These are phyloP conservation scores for Neurospora cerealis DNA, from an alignment of 495 filamentous ascomycete genomes.

Conservation along the genomic window DNA sequence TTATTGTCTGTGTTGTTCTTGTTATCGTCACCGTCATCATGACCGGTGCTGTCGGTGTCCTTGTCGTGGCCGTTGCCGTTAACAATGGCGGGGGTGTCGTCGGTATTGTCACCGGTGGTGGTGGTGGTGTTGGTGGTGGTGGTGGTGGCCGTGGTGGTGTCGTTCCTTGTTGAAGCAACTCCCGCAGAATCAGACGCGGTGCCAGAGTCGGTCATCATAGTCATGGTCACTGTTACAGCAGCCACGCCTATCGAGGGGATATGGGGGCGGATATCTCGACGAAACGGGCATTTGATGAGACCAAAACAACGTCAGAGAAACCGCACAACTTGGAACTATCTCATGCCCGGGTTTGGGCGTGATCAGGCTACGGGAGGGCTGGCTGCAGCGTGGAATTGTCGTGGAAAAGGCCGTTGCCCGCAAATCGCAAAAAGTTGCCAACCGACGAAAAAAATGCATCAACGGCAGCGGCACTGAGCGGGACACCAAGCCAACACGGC, in stretches of 20 bases:
- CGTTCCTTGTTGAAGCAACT: constrained; percentile 5
- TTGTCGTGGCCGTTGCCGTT: neutral
- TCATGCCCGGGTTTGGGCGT: constrained; percentile 53
- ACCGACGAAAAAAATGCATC: constrained; percentile 21
- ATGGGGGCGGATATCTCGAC: constrained; percentile 51
- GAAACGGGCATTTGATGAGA: constrained; percentile 49
- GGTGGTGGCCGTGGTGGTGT: constrained; percentile 7
- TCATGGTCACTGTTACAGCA: constrained; percentile 1
- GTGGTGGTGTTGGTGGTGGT: neutral
- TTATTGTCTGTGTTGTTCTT: neutral
- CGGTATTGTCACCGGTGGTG: neutral
- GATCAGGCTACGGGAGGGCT: constrained; percentile 34
- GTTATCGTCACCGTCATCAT: neutral
- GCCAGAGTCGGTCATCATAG: constrained; percentile 5
- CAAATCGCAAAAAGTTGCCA: constrained; percentile 37
- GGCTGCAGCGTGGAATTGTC: constrained; percentile 30
- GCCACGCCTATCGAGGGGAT: constrained; percentile 11
- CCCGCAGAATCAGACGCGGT: constrained; percentile 2
- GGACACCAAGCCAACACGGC: neutral
- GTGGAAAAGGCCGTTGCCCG: constrained; percentile 29
- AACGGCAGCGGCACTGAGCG: constrained; percentile 7
- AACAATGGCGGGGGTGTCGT: neutral
- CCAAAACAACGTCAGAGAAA: constrained; percentile 58
- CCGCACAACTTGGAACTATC: constrained; percentile 40
- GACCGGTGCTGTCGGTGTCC: neutral